A percentile compares a stretch with the other conserved stretches of the same genome.
These are phyloP conservation scores for Gossypium schwendimanii DNA, from an alignment of 441 rosid species.

Conservation along the genomic window DNA sequence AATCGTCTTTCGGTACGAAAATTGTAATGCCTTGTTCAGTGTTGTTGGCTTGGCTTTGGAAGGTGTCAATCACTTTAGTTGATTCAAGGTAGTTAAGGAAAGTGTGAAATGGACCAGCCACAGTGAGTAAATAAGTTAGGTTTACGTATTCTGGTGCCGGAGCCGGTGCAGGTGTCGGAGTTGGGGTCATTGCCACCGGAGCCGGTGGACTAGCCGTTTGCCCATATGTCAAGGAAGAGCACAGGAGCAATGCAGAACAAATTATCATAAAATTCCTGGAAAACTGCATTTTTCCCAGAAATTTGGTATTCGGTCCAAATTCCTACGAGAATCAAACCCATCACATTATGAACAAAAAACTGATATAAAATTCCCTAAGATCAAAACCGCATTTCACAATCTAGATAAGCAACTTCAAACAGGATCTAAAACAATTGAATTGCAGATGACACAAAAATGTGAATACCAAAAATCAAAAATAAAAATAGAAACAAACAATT, in stretches of 20 bases:
- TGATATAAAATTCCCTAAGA: background rate
- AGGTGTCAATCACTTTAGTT: slow-evolving; percentile 67
- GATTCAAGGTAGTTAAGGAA: slow-evolving; percentile 66
- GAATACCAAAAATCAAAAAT: background rate
- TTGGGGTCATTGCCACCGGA: slow-evolving; percentile 30
- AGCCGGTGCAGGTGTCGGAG: slow-evolving; percentile 86
- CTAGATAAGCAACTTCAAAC: background rate
- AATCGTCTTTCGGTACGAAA: slow-evolving; percentile 70
- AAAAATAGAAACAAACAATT: background rate
- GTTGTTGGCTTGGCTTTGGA: slow-evolving; percentile 89
- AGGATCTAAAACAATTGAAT: slow-evolving; percentile 11
- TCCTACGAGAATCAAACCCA: slow-evolving; percentile 27
- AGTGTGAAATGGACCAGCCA: slow-evolving; percentile 78
- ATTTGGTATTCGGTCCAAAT: slow-evolving; percentile 25
- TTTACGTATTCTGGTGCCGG: slow-evolving; percentile 62
- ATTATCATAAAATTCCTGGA: slow-evolving; percentile 28
- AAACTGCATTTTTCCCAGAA: slow-evolving; percentile 28
- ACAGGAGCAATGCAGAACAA: slow-evolving; percentile 30
- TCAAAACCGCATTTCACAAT: background rate
- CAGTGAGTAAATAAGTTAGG: slow-evolving; percentile 68
- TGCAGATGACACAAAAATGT: slow-evolving; percentile 3
- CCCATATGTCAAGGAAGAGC: slow-evolving; percentile 33
- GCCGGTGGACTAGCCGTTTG: slow-evolving; percentile 64
- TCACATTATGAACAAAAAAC: slow-evolving; percentile 5
- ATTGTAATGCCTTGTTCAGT: slow-evolving; percentile 79